Evolutionary conservation across 768 basidiomycete genomes (phyloP), one percentile per base, ranked within the genome.

Genomic region (Scleroderma citrinum): DNA sequence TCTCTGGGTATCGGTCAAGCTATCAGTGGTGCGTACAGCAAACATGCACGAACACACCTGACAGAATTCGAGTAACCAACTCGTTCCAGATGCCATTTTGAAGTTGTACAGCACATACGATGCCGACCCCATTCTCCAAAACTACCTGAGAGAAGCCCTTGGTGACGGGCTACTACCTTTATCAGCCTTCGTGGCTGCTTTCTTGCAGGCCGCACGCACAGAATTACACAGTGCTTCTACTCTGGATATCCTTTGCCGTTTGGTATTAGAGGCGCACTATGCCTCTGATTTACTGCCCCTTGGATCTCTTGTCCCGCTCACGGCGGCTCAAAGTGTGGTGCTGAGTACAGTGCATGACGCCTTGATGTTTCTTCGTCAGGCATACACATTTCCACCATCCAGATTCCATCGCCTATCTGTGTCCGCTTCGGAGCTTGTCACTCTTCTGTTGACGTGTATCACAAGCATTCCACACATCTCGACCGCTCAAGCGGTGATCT

Each of bases 41-140:
- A 20, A 13, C 11, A 40, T 32, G 19, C 16, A n/a, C n/a, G n/a
- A n/a, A n/a, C n/a, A 49, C 41, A 31, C 49, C 48, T 12, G 54
- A 30, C 21, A 30, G 48, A 16, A 37, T 19, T 26, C 8, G 37
- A 37, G 19, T 42, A 44, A 46, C 35, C 36, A 17, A 46, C 50
- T 31, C 31, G 31, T 12, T 21, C 48, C 56, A 91, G 88, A 85
- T 57, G 82, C 87, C 4, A 76, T 89, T 11, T 70, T 91, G 39
- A 67, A 76, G 7, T 71, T 90, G 14, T 87, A 81, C 59, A 71
- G 78, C 46, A 74, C 76, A 41, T 85, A 86, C 56, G 83, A 85
- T 20, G 85, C 80, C n/a, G 80, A 86, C 59, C 77, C 78, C 17
- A 72, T 72, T 38, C 73, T 91, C n/a, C 76, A 79, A 50, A 75